Evolutionary conservation across 352 stramenopile species (phyloP), one percentile per base, ranked within the genome.

Genomic region (Thraustotheca clavata): DNA sequence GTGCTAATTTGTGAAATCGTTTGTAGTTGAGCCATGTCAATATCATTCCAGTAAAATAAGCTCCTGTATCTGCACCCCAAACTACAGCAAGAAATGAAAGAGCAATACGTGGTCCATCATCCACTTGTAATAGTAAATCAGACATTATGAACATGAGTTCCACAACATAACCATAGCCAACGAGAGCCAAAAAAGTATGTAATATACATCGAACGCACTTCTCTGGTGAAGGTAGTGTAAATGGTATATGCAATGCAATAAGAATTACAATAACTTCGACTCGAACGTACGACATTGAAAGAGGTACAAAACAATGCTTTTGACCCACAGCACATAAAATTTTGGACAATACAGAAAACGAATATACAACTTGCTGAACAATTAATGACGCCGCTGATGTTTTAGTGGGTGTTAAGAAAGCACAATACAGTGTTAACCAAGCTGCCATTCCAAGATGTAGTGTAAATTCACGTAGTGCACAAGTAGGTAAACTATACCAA

Each of bases 1-100:
- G 80, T 9, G 92, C 94, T 9, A 95, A 79, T 3, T 78, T 77
- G 52, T 94, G 88, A 32, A 97, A 85, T 20, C 76, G 74, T 22
- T 76, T 76, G 34, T 98, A 83, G 38, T 95, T 84, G 11, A 91
- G 84, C 20, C 80, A 77, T 35, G 88, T 83, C 52, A 96, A 89
- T 34, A 87, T 69, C 33, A 96, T 87, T 24, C 95, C 95, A 3
- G 84, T 88, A 55, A 98, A 87, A 73, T 98, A 98, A 9, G 93
- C 94, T 39, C 91, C 91, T 0, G 97, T 92, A 73, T 98, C 95
- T 33, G 85, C 90, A 46, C 70, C 76, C 80, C 80, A 90, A 11
- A 90, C 76, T 29, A 90, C 80, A 33, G 81, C 83, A 16, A 87
- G 76, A 38, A 65, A 65, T 14, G 41, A 40, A 4, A 90, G 68